A percentile compares a stretch with the other conserved stretches of the same genome.
These are phyloP conservation scores for Mycena indigotica DNA, from an alignment of 768 basidiomycete genomes.

Conservation along the genomic window DNA sequence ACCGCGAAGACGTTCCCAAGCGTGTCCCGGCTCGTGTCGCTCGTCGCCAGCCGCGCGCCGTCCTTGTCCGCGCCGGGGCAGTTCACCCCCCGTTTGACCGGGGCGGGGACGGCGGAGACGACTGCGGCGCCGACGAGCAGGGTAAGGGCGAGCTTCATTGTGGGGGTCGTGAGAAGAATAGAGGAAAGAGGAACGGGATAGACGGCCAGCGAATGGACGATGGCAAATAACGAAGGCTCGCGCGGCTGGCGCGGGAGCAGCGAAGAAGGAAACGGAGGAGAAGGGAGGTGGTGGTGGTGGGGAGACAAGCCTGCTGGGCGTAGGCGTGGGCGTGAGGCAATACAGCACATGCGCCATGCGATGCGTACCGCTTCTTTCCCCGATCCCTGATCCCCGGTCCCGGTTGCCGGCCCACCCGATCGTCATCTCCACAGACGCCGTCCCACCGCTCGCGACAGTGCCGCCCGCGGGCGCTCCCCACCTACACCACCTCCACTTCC, in stretches of 20 bases:
- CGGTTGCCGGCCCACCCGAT: too few relatives aligned
- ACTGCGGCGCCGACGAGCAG: not conserved
- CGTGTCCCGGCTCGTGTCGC: not conserved
- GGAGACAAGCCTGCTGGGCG: too few relatives aligned
- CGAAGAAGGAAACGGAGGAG: not conserved
- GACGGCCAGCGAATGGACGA: not conserved
- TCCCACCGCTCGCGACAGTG: too few relatives aligned
- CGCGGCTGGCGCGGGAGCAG: not conserved
- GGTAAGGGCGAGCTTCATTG: not conserved
- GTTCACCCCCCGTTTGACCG: not conserved
- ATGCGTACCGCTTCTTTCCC: too few relatives aligned
- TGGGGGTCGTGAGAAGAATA: not conserved
- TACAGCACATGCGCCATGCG: too few relatives aligned
- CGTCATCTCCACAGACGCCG: too few relatives aligned
- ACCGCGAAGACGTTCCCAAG: not conserved
- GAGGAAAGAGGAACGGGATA: not conserved
- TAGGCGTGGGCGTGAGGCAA: too few relatives aligned
- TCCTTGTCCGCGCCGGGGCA: conserved; percentile 8
- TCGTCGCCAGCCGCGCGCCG: conserved; percentile 1
- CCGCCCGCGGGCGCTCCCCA: too few relatives aligned
- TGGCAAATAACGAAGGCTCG: not conserved
- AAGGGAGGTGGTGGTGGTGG: too few relatives aligned
- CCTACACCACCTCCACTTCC: too few relatives aligned
- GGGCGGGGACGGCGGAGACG: not conserved
- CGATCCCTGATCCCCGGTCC: too few relatives aligned